Base-by-base conservation (phyloP, 164 flowering plant species). In the Amborella trichopoda region DNA sequence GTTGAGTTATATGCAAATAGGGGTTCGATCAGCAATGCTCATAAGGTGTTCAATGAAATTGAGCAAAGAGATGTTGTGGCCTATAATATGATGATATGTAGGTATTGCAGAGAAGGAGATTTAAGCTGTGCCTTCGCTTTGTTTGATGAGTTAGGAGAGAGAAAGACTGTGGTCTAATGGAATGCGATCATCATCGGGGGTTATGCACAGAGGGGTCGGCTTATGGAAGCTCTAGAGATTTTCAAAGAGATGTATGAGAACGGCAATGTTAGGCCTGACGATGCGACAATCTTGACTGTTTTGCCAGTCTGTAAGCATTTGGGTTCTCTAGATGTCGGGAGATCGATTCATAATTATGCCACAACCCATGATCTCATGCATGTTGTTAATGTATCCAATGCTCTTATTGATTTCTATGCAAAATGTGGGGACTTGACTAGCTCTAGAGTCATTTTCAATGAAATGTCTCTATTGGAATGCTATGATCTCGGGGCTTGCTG, bases 121-220 rank as follows among this genome's bases (percentile, higher is more conserved):
- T n/a, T n/a, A n/a, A n/a, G n/a, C n/a, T n/a, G n/a, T n/a, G n/a
- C n/a, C n/a, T n/a, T n/a, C n/a, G n/a, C n/a, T n/a, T n/a, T n/a
- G n/a, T n/a, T n/a, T n/a, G n/a, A n/a, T n/a, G n/a, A n/a, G n/a
- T n/a, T n/a, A n/a, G n/a, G n/a, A n/a, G n/a, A n/a, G n/a, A n/a
- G n/a, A n/a, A 72, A 51, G 56, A 72, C 66, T 55, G 71, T 68
- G 16, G 44, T 68, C 23, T 56, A 67, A 17, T 72, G 73, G 77
- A 68, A 68, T 19, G 70, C 62, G 30, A 57, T 68, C n/a, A 65
- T 59, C 64, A 41, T 65, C 30, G 40, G 64, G 11, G 68, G 68
- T 3, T 65, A 60, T 26, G 62, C 60, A 3, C 47, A 56, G 44
- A 60, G 56, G 27, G 37, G 26, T 36, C 40, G 28, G 21, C 54